Percentiles rank a stretch among this genome's conserved stretches.
These are phyloP conservation scores for Tolypocladium ovalisporum DNA, from an alignment of 2,329 filamentous ascomycete species.

Conservation along the genomic window DNA sequence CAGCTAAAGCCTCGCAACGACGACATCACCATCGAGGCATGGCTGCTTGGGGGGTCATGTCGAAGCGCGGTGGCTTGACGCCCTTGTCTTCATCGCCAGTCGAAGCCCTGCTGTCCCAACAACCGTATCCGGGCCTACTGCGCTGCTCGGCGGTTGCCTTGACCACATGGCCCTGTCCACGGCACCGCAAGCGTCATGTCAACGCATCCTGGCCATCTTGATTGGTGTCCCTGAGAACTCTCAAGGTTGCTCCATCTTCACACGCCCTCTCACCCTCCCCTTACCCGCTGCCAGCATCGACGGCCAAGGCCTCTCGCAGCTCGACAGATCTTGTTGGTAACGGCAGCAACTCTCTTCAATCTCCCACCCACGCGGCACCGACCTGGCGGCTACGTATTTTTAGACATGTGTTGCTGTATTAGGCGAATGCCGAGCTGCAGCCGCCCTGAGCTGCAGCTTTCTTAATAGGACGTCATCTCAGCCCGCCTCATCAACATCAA, in stretches of 20 bases:
- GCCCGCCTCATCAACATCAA: background rate
- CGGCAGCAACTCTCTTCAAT: background rate
- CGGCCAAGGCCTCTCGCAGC: background rate
- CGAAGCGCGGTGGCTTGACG: background rate
- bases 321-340: background rate
- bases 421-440: background rate
- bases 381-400: background rate
- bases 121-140: background rate
- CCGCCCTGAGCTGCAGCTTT: background rate
- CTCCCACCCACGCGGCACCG: background rate
- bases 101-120: background rate
- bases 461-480: background rate
- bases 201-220: background rate
- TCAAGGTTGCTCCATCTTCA: background rate
- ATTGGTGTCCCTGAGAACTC: background rate
- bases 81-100: background rate
- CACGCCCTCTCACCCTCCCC: background rate
- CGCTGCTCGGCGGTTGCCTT: background rate
- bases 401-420: background rate
- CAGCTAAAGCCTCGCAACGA: background rate
- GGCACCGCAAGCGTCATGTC: background rate
- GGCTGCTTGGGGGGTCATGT: background rate
- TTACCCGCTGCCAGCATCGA: background rate
- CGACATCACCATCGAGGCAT: background rate
- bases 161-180: background rate